phyloP scores from a whole-genome alignment of 306 rosid genomes.

The Glycine tomentella region DNA sequence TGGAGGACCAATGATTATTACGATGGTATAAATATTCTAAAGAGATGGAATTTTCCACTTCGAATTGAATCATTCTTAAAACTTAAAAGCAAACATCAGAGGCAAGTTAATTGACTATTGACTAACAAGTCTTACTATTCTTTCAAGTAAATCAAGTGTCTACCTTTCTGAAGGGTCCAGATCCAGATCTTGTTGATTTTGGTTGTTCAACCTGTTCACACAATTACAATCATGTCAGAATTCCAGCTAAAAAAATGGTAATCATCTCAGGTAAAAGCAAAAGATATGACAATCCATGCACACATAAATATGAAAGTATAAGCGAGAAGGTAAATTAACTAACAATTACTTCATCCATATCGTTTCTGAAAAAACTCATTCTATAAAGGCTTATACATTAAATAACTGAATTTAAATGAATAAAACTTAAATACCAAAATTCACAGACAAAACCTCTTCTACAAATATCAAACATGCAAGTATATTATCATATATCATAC shows the following conservation, averaged over 20 bases:
- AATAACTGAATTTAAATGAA: not conserved
- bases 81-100: constrained; percentile 33
- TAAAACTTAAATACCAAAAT: constrained; percentile 7
- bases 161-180: constrained; percentile 89
- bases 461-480: constrained; percentile 9
- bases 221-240: constrained; percentile 42
- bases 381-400: not conserved
- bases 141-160: constrained; percentile 23
- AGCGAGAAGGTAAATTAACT: constrained; percentile 5
- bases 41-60: not conserved
- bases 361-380: not conserved
- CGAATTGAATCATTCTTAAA: not conserved
- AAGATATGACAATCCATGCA: constrained; percentile 28
- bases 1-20: not conserved
- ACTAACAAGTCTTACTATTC: constrained; percentile 20
- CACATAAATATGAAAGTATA: constrained; percentile 22
- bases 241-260: constrained; percentile 9
- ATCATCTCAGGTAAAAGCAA: constrained; percentile 19
- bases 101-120: constrained; percentile 23
- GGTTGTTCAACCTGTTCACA: constrained; percentile 74
- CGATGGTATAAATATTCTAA: constrained; percentile 19
- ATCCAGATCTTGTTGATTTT: constrained; percentile 66
- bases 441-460: not conserved
- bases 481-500: too few relatives aligned
- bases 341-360: constrained; percentile 28